These are phyloP conservation scores for Thinopyrum elongatum DNA, from an alignment of 176 grass and related monocot species.

Conservation along the genomic window DNA sequence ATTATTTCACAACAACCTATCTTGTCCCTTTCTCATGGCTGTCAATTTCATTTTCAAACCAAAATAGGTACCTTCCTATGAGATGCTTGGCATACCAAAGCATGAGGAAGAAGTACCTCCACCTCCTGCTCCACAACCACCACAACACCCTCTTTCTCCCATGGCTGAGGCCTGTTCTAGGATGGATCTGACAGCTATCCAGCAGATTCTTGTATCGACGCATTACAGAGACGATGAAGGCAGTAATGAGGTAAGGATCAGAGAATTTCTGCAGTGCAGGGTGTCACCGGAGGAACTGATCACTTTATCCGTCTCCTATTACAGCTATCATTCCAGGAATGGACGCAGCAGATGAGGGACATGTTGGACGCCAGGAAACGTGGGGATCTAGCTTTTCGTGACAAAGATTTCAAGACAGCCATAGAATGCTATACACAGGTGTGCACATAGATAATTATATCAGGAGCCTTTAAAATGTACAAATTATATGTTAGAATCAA, in stretches of 20 bases:
- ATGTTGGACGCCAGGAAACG: constrained; percentile 88
- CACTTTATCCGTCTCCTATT: neutral
- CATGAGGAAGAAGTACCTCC: constrained; percentile 47
- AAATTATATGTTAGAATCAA: neutral
- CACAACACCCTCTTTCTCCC: constrained; percentile 64
- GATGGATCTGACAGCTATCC: constrained; percentile 92
- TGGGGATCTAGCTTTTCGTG: constrained; percentile 87
- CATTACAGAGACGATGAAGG: constrained; percentile 95
- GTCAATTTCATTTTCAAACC: constrained; percentile 16
- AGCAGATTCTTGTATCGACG: constrained; percentile 76
- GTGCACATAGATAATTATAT: neutral
- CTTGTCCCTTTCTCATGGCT: neutral
- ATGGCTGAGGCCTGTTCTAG: constrained; percentile 94
- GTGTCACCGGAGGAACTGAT: neutral
- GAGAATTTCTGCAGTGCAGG: neutral
- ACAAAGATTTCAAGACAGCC: constrained; percentile 98
- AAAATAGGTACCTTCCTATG: constrained; percentile 73
- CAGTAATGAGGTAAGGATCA: constrained; percentile 72
- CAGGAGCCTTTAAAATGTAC: neutral
- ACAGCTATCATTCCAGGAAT: constrained; percentile 98
- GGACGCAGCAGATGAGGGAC: constrained; percentile 99
- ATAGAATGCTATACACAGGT: constrained; percentile 92
- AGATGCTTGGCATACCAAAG: constrained; percentile 85
- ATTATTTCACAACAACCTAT: neutral
- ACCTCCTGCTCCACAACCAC: constrained; percentile 50